Base-by-base conservation (phyloP, 75 land plant genomes). In the Larix kaempferi region DNA sequence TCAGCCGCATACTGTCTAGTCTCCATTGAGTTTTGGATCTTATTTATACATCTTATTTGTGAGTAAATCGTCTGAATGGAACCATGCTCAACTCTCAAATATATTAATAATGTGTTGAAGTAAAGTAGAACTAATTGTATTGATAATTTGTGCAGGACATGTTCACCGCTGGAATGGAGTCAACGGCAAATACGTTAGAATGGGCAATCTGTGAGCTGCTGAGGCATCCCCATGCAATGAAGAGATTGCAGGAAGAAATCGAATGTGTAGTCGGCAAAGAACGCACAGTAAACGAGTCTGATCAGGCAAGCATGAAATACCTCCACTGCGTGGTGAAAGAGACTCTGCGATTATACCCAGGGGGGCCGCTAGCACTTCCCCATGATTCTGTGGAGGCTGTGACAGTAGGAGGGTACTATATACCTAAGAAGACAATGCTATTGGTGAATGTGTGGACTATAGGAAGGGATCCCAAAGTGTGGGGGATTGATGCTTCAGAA, bases 271-370 rank as follows among this genome's bases (percentile, higher is more conserved):
- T 41, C 4, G 49, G 49, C 29, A 41, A 21, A 10, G 52, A 41
- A 7, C 52, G 35, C 11, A 21, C 5, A 37, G 23, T 71, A 35
- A 35, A 17, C 5, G 23, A n/a, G 6, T 21, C 25, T 39, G 21
- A 41, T n/a, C 8, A 41, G 12, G 25, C 2, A 41, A 6, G 25
- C 3, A 41, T 71, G 52, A 10, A 39, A 29, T 71, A 71, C 74
- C n/a, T 71, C 5, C 74, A 71, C 6, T 71, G 74, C 35, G 74
- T 71, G 52, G 12, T 71, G 7, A 71, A 71, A 39, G 74, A 71
- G 52, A 21, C 54, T 0, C 11, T 71, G 3, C 17, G 54, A 71
- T 39, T 71, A 4, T 39, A 71, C 12, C 74, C 74, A 10, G 52
- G 3, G 11, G 25, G 11, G 2, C 74, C 54, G 8, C 35, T 71